phyloP scores from a whole-genome alignment of 2,329 filamentous ascomycete genomes.

The Trichophyton verrucosum region DNA sequence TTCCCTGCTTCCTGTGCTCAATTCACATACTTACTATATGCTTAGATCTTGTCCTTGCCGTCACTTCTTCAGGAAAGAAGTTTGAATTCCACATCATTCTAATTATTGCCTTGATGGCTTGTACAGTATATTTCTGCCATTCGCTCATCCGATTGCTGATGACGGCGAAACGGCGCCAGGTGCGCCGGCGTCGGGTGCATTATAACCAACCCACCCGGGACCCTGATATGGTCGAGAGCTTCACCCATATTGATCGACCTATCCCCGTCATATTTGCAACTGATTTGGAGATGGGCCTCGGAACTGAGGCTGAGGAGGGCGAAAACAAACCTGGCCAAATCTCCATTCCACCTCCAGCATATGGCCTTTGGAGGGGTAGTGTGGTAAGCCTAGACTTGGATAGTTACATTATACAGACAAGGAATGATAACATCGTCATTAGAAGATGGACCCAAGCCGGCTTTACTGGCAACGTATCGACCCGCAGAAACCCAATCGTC shows the following conservation, averaged over 20 bases:
- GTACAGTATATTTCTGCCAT: conserved; percentile 70
- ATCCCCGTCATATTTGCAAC: conserved; percentile 64
- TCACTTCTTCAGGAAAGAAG: conserved; percentile 51
- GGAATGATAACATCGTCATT: neutral
- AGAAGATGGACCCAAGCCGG: conserved; percentile 67
- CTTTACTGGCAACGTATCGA: conserved; percentile 66
- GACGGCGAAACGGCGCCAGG: conserved; percentile 47
- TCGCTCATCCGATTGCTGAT: conserved; percentile 62
- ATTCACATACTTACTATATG: conserved; percentile 1
- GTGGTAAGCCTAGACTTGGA: conserved; percentile 48
- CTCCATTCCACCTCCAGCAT: conserved; percentile 59
- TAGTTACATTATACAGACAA: neutral
- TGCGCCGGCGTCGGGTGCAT: conserved; percentile 18
- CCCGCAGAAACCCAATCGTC: neutral
- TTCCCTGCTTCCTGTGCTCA: neutral
- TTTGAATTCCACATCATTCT: conserved; percentile 69
- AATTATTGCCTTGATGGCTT: conserved; percentile 61
- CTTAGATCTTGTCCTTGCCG: conserved; percentile 58
- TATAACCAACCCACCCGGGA: neutral
- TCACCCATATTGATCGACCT: conserved; percentile 57
- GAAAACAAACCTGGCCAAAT: conserved; percentile 32
- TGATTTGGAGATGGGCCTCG: conserved; percentile 54
- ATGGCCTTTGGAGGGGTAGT: conserved; percentile 72
- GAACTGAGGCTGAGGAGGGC: conserved; percentile 37
- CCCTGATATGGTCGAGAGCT: conserved; percentile 38